Conservation (phyloP, 1,284 basidiomycete species). For the Sparassis latifolia region DNA sequence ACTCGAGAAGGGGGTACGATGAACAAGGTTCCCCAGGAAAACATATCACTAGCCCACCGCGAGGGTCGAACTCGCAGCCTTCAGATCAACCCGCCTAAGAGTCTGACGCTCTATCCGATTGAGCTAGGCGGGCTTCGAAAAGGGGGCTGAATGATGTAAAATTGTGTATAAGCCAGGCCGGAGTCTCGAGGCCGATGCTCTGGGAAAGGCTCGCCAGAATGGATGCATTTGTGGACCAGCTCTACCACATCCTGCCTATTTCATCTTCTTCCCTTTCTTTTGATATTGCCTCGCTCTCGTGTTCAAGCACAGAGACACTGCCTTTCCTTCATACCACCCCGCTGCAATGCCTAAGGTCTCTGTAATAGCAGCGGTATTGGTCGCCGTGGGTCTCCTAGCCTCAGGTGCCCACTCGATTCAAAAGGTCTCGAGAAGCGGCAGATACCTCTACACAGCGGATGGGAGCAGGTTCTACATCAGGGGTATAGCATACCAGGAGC, state of each 20-base stretch:
- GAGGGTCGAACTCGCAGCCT: conserved; percentile 91
- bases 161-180: too few relatives aligned
- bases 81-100: conserved; percentile 47
- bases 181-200: too few relatives aligned
- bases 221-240: too few relatives aligned
- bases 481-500: conserved; percentile 86
- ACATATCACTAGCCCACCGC: conserved; percentile 63
- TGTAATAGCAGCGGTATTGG: conserved; percentile 16
- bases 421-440: conserved; percentile 56
- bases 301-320: too few relatives aligned
- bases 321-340: too few relatives aligned
- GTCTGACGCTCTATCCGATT: conserved; percentile 87
- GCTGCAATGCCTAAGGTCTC: conserved; percentile 18
- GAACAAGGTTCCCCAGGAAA: too few relatives aligned
- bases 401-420: conserved; percentile 47
- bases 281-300: too few relatives aligned
- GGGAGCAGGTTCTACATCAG: conserved; percentile 86
- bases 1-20: too few relatives aligned
- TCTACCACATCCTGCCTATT: too few relatives aligned
- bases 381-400: conserved; percentile 24
- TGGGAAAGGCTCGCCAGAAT: too few relatives aligned
- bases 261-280: too few relatives aligned
- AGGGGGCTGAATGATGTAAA: too few relatives aligned
- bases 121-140: conserved; percentile 63
- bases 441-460: conserved; percentile 72